A percentile compares a stretch with the other conserved stretches of the same genome.
Conservation (phyloP, 1,284 basidiomycete genomes). For the Wolfiporia cocos region DNA sequence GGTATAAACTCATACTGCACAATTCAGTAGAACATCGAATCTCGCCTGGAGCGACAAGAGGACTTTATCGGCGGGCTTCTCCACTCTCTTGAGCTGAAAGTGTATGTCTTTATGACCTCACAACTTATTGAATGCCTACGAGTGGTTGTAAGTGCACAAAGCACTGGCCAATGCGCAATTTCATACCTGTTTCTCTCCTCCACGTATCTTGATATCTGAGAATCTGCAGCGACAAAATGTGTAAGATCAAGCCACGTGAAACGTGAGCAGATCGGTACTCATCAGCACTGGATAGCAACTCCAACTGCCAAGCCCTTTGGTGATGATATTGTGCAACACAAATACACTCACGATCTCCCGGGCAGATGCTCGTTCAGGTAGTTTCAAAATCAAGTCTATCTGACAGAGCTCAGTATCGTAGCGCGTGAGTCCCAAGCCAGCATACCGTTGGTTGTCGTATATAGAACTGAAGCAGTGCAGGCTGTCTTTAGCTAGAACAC, state of each 20-base stretch:
- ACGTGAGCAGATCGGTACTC: conserved; percentile 48
- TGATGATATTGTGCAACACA: conserved; percentile 6
- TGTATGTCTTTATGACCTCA: conserved; percentile 66
- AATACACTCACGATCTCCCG: conserved; percentile 55
- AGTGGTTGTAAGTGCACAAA: not conserved
- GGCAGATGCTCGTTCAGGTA: conserved; percentile 45
- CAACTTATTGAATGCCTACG: conserved; percentile 58
- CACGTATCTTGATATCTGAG: conserved; percentile 57
- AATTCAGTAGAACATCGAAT: not conserved
- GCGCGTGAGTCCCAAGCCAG: too few relatives aligned
- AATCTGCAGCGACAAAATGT: conserved; percentile 39
- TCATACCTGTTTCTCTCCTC: conserved; percentile 62
- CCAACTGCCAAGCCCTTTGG: conserved; percentile 39
- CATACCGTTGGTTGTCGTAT: conserved; percentile 61
- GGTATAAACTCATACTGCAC: not conserved
- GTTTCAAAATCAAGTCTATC: conserved; percentile 64
- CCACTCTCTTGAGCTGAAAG: conserved; percentile 61
- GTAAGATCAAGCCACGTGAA: too few relatives aligned
- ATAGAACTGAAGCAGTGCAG: too few relatives aligned
- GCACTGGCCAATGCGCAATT: not conserved
- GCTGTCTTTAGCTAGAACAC: not conserved
- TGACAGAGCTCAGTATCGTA: conserved; percentile 24
- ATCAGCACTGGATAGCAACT: conserved; percentile 56
- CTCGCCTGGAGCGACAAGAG: conserved; percentile 67
- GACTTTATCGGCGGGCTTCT: conserved; percentile 63